phyloP scores from a whole-genome alignment of 108 stramenopile species.

The Cyclotella cryptica region DNA sequence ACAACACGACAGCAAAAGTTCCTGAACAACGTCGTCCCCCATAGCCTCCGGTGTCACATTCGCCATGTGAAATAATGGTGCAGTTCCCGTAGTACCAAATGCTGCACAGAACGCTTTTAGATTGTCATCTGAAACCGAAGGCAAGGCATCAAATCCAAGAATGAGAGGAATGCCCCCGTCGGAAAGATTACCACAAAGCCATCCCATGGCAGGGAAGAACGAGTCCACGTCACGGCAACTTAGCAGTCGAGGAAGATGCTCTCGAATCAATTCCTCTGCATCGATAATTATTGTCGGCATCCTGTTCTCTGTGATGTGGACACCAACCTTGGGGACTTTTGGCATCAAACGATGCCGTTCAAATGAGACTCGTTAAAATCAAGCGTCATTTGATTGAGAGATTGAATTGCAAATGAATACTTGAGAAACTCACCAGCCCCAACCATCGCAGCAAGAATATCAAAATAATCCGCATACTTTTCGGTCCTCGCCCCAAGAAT shows the following conservation, averaged over 20 bases:
- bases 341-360: not conserved
- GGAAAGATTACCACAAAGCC: conserved; percentile 73
- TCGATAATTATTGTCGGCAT: conserved; percentile 64
- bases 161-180: conserved; percentile 80
- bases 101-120: conserved; percentile 87
- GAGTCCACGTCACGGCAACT: conserved; percentile 46
- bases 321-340: conserved; percentile 62
- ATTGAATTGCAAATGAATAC: conserved; percentile 1
- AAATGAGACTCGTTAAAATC: not conserved
- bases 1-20: conserved; percentile 22
- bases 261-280: conserved; percentile 42
- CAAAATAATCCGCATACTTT: conserved; percentile 91
- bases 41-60: conserved; percentile 80
- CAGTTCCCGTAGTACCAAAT: conserved; percentile 82
- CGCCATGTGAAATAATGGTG: conserved; percentile 84
- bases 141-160: conserved; percentile 63
- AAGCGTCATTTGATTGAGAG: not conserved
- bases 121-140: conserved; percentile 66
- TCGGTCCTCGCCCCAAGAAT: conserved; percentile 83
- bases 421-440: conserved; percentile 58
- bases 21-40: conserved; percentile 19
- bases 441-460: conserved; percentile 79
- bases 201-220: conserved; percentile 78
- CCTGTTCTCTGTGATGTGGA: conserved; percentile 66
- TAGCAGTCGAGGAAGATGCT: conserved; percentile 22